phyloP scores from a whole-genome alignment of 2,329 filamentous ascomycete genomes.

The Tolypocladium amazonense region DNA sequence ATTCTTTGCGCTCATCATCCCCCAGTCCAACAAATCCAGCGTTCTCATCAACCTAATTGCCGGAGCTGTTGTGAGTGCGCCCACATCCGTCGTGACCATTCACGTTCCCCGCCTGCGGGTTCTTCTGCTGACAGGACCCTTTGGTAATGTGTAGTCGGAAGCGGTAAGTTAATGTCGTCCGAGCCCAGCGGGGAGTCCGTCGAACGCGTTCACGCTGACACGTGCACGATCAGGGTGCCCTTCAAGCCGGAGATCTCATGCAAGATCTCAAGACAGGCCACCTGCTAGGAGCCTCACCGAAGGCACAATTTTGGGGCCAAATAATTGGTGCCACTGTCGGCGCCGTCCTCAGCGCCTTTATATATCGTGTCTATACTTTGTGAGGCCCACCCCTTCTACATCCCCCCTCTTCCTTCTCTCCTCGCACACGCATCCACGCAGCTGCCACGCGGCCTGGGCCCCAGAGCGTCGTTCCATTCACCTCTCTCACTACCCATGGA shows the following conservation, averaged over 20 bases:
- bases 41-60: conserved; percentile 94
- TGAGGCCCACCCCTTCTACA: conserved; percentile 9
- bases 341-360: conserved; percentile 72
- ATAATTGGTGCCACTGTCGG: conserved; percentile 82
- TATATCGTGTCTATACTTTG: conserved; percentile 80
- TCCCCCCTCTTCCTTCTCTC: background rate
- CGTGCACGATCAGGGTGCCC: conserved; percentile 42
- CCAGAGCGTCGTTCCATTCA: background rate
- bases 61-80: conserved; percentile 55
- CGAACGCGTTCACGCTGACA: background rate
- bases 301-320: conserved; percentile 94
- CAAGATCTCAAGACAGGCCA: conserved; percentile 97
- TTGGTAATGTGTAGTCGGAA: conserved; percentile 21
- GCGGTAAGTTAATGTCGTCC: conserved; percentile 18
- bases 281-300: conserved; percentile 80
- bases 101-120: background rate
- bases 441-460: background rate
- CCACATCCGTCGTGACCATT: background rate
- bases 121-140: background rate
- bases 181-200: no score
- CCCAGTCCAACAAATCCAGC: conserved; percentile 66
- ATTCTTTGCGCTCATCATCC: conserved; percentile 85
- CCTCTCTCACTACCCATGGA: background rate
- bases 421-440: background rate
- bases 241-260: conserved; percentile 93